phyloP scores from a whole-genome alignment of 2,329 filamentous ascomycete genomes.

The Leptographium lundbergii region DNA sequence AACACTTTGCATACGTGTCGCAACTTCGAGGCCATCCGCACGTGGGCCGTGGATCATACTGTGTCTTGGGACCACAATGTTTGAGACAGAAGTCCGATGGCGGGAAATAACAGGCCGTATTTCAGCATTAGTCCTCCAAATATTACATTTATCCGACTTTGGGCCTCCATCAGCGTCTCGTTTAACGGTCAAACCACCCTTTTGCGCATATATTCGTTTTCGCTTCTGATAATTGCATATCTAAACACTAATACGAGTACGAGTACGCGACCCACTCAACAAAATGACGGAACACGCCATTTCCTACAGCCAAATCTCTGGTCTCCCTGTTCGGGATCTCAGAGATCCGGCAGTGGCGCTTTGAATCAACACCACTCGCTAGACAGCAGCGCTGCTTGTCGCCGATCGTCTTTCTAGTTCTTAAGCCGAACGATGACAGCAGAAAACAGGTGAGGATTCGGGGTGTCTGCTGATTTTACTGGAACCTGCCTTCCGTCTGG shows the following conservation, averaged over 20 bases:
- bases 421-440: background rate
- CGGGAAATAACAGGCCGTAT: background rate
- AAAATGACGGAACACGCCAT: slow-evolving; percentile 9
- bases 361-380: slow-evolving; percentile 5
- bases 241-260: background rate
- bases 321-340: slow-evolving; percentile 3
- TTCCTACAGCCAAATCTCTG: background rate
- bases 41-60: slow-evolving; percentile 40
- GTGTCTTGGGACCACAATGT: slow-evolving; percentile 25
- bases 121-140: background rate
- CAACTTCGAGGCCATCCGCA: slow-evolving; percentile 36
- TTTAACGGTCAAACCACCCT: background rate
- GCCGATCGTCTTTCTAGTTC: background rate
- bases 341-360: slow-evolving; percentile 6
- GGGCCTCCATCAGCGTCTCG: background rate
- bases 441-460: slow-evolving; percentile 1
- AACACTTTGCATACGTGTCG: slow-evolving; percentile 40
- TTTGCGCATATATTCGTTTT: background rate
- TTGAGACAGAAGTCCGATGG: slow-evolving; percentile 4
- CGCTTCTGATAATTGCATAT: background rate
- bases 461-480: slow-evolving; percentile 1
- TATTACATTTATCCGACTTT: background rate
- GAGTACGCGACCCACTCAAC: slow-evolving; percentile 4
- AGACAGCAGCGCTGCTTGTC: background rate
- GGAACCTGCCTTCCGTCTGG: background rate